Evolutionary conservation across 192 early-diverging fungal species (phyloP).

Genomic region (Backusella psychrophila): DNA sequence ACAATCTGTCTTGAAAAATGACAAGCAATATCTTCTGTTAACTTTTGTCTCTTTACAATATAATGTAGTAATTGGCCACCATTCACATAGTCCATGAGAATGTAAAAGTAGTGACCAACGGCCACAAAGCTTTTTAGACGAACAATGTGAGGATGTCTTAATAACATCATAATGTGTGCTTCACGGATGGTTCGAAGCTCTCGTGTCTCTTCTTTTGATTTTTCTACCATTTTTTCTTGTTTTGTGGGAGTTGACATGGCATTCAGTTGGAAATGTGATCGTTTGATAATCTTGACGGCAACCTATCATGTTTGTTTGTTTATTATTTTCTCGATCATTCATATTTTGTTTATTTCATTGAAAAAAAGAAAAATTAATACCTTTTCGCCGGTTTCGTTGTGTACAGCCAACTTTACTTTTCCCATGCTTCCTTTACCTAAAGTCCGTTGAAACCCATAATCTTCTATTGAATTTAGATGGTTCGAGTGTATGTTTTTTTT

Average conservation of each 20-base stretch:
- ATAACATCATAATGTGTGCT: conserved; percentile 70
- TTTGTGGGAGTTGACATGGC: conserved; percentile 13
- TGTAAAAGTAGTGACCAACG: conserved; percentile 66
- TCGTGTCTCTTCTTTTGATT: conserved; percentile 43
- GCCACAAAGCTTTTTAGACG: conserved; percentile 68
- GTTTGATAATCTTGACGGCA: conserved; percentile 63
- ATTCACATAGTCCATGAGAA: conserved; percentile 78
- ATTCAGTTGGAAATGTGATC: conserved; percentile 23
- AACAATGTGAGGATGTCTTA: conserved; percentile 85
- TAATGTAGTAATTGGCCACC: conserved; percentile 85
- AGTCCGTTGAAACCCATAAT: conserved; percentile 56
- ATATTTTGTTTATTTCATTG: background rate
- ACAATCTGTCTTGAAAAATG: conserved; percentile 75
- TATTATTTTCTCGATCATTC: background rate
- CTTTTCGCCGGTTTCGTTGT: conserved; percentile 65
- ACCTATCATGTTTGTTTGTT: conserved; percentile 27
- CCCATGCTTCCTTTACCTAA: conserved; percentile 95
- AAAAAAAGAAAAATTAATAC: conserved; percentile 36
- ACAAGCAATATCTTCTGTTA: conserved; percentile 77
- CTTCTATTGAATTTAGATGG: conserved; percentile 11
- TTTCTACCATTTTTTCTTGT: conserved; percentile 24
- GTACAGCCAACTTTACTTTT: conserved; percentile 92
- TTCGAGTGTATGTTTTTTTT: background rate
- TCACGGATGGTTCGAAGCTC: conserved; percentile 71
- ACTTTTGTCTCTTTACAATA: conserved; percentile 75